phyloP scores from a whole-genome alignment of 1,284 basidiomycete species.

The Naganishia albida region DNA sequence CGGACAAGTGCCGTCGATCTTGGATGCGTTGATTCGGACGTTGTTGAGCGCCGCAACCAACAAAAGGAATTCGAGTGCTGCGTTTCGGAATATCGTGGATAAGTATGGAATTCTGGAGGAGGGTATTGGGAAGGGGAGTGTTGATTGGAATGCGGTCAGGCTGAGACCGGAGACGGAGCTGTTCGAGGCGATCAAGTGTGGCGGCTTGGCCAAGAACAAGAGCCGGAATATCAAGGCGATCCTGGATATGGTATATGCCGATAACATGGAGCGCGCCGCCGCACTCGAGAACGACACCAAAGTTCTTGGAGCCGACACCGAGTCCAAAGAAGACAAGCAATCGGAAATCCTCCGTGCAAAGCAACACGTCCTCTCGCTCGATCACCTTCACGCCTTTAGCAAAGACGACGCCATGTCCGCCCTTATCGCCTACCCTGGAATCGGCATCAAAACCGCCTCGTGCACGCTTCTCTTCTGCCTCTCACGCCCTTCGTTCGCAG shows the following conservation, averaged over 20 bases:
- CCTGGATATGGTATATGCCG: conserved; percentile 59
- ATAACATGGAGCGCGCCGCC: conserved; percentile 48
- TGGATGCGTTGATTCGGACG: conserved; percentile 70
- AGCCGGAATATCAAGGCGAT: conserved; percentile 67
- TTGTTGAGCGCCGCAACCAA: conserved; percentile 76
- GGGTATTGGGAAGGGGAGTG: conserved; percentile 53
- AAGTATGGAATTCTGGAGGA: conserved; percentile 53
- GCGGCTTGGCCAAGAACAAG: conserved; percentile 74
- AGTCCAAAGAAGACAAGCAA: background rate
- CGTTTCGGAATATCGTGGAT: conserved; percentile 63
- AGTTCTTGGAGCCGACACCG: background rate
- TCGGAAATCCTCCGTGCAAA: conserved; percentile 12
- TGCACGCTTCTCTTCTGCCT: conserved; percentile 78
- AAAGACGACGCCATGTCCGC: conserved; percentile 70
- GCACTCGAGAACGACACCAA: conserved; percentile 22
- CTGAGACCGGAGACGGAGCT: conserved; percentile 59
- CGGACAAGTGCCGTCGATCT: conserved; percentile 64
- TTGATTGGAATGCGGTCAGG: conserved; percentile 65
- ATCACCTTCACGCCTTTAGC: conserved; percentile 53
- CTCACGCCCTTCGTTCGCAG: conserved; percentile 70
- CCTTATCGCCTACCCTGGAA: conserved; percentile 67
- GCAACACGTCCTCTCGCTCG: conserved; percentile 53
- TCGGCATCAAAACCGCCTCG: conserved; percentile 75
- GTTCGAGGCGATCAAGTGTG: conserved; percentile 65
- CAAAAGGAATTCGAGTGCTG: conserved; percentile 63